Evolutionary conservation across 192 early-diverging fungal genomes (phyloP), one percentile per base, ranked within the genome.

Genomic region (Backusella luteola): DNA sequence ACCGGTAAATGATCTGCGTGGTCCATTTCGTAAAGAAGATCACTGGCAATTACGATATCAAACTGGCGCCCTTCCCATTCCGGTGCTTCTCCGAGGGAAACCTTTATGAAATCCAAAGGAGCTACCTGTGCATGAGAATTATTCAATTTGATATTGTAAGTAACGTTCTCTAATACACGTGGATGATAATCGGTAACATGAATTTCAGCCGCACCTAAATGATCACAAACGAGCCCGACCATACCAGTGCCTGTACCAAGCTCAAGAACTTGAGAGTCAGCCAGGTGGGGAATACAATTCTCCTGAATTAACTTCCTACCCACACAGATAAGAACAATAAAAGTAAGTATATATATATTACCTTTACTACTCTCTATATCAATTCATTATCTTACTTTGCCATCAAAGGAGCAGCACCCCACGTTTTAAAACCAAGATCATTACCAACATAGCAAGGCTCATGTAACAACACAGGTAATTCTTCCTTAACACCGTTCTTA

Each of bases 341-440:
- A 32, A 32, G 32, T 32, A 32, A 32, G 32, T 32, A 32, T 32
- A 32, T 32, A 32, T 32, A 32, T 32, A 32, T 32, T 32, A 32
- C 32, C 3, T 67, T 3, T 34, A 36, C 19, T 8, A 34, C 5
- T 29, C 1, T 26, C 26, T 29, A 15, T 11, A 63, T 17, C 15
- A 35, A n/a, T 9, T 21, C n/a, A 69, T 17, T 42, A 6, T 32
- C 81, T 82, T 84, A 88, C 87, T 84, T 88, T 67, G 85, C 85
- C 66, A 88, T 67, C 11, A 88, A 69, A 11, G 85, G 85, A 0
- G 87, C 85, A 21, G 87, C 84, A 67, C 87, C 87, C 84, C 85
- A 88, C 6, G 87, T 88, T 67, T 88, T 88, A 74, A 88, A 88
- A 19, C 87, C 87, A 32, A 88, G 74, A 78, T 88, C 87, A 21